A percentile compares a stretch with the other conserved stretches of the same genome.
Conservation (phyloP, 139 green algal species). For the Eudorina sp. region DNA sequence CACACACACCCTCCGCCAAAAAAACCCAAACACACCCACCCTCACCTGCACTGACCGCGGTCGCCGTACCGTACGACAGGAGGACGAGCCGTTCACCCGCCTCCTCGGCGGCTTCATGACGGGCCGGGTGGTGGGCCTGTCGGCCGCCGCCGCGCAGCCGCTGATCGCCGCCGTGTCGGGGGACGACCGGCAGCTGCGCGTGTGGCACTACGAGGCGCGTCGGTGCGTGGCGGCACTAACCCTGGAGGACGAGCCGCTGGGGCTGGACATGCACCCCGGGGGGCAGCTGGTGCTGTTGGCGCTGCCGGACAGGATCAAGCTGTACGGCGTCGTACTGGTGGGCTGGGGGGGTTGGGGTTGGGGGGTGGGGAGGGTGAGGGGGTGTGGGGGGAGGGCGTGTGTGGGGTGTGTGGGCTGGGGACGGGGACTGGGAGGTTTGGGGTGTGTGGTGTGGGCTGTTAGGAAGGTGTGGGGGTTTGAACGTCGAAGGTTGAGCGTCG, state of each 20-base stretch:
- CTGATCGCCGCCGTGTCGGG: slow-evolving; percentile 42
- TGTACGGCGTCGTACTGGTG: slow-evolving; percentile 60
- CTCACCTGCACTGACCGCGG: no score
- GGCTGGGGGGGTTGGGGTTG: not conserved
- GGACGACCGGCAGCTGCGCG: slow-evolving; percentile 43
- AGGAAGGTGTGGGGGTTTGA: no score
- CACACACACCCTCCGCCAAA: no score
- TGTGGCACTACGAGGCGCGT: slow-evolving; percentile 52
- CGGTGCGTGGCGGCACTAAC: slow-evolving; percentile 40
- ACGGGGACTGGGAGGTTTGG: no score
- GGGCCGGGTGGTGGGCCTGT: slow-evolving; percentile 25
- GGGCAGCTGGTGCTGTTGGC: slow-evolving; percentile 59
- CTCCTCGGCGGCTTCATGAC: slow-evolving; percentile 44
- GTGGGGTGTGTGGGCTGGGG: no score
- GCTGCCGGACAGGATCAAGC: slow-evolving; percentile 56
- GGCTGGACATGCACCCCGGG: slow-evolving; percentile 56
- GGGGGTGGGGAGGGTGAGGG: not conserved
- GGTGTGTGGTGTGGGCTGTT: no score
- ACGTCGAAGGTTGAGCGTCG: no score
- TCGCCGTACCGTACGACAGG: slow-evolving; percentile 1
- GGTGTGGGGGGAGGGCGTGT: not conserved
- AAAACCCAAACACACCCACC: no score
- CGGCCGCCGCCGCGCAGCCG: slow-evolving; percentile 20
- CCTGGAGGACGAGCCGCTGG: slow-evolving; percentile 64
- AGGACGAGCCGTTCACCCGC: slow-evolving; percentile 49